phyloP scores from a whole-genome alignment of 1,139 yeast genomes.

The Yamadazyma jaroonii region DNA sequence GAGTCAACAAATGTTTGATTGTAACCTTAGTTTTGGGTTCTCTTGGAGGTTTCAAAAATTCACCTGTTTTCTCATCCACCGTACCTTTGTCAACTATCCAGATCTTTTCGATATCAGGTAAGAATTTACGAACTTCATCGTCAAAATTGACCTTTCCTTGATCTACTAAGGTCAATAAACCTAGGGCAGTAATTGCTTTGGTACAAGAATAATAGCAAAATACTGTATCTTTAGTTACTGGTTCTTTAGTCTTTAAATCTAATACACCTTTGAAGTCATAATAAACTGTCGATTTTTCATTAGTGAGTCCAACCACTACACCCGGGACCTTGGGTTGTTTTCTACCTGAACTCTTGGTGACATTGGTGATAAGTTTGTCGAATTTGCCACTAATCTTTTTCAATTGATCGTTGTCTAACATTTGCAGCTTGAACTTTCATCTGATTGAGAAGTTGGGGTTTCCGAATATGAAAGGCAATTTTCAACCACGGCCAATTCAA shows the following conservation, averaged over 20 bases:
- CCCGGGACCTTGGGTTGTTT: conserved; percentile 22
- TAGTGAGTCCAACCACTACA: conserved; percentile 29
- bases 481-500: too few species aligned
- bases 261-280: conserved; percentile 24
- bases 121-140: conserved; percentile 32
- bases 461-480: background rate
- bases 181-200: conserved; percentile 47
- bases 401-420: conserved; percentile 5
- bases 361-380: background rate
- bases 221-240: conserved; percentile 23
- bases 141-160: conserved; percentile 42
- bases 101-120: conserved; percentile 41
- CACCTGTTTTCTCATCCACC: conserved; percentile 34
- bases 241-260: conserved; percentile 19
- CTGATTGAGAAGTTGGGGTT: background rate
- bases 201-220: conserved; percentile 47
- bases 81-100: conserved; percentile 37
- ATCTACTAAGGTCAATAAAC: conserved; percentile 44
- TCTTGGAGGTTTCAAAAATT: conserved; percentile 25
- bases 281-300: conserved; percentile 20
- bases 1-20: conserved; percentile 45
- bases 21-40: conserved; percentile 41
- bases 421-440: background rate
- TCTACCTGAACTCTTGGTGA: conserved; percentile 3
- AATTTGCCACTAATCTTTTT: conserved; percentile 4